Evolutionary conservation across 2,329 filamentous ascomycete species (phyloP).

Genomic region (Basipetospora chlamydospora): DNA sequence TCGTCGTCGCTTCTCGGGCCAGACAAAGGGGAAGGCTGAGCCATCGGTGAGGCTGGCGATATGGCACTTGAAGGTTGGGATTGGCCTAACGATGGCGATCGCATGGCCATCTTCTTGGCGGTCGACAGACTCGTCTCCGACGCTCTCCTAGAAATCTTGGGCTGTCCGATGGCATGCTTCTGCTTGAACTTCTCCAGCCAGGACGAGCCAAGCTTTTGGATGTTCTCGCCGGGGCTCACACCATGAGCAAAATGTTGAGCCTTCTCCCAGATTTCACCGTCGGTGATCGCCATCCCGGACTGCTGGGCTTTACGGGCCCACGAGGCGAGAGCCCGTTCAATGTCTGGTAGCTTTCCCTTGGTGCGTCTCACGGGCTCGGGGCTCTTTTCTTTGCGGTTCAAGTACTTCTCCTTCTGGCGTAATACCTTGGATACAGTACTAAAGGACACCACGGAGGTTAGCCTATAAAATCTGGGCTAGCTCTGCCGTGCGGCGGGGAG

Average conservation of each 20-base stretch:
- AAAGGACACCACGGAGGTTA: conserved; percentile 7
- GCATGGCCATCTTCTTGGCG: conserved; percentile 15
- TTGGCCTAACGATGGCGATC: conserved; percentile 34
- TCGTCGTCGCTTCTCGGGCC: conserved; percentile 57
- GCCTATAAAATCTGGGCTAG: background rate
- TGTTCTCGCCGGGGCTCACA: conserved; percentile 42
- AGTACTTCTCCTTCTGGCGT: conserved; percentile 86
- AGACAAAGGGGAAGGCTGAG: conserved; percentile 53
- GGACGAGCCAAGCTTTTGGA: conserved; percentile 54
- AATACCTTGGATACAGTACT: conserved; percentile 99
- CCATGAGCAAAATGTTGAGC: conserved; percentile 66
- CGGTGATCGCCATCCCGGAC: conserved; percentile 57
- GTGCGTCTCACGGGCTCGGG: conserved; percentile 66
- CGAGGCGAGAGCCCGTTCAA: conserved; percentile 77
- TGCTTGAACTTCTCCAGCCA: conserved; percentile 96
- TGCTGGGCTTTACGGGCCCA: conserved; percentile 75
- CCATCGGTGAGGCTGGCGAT: conserved; percentile 60
- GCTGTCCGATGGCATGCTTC: conserved; percentile 51
- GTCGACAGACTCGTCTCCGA: conserved; percentile 61
- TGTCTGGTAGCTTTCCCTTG: conserved; percentile 78
- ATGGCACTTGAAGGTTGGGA: conserved; percentile 31
- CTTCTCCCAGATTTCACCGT: conserved; percentile 74
- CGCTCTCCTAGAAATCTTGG: conserved; percentile 37
- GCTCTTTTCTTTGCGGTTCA: conserved; percentile 66
- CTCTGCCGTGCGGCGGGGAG: background rate